phyloP scores from a whole-genome alignment of 495 filamentous ascomycete genomes.

The Neurospora tetraspora region DNA sequence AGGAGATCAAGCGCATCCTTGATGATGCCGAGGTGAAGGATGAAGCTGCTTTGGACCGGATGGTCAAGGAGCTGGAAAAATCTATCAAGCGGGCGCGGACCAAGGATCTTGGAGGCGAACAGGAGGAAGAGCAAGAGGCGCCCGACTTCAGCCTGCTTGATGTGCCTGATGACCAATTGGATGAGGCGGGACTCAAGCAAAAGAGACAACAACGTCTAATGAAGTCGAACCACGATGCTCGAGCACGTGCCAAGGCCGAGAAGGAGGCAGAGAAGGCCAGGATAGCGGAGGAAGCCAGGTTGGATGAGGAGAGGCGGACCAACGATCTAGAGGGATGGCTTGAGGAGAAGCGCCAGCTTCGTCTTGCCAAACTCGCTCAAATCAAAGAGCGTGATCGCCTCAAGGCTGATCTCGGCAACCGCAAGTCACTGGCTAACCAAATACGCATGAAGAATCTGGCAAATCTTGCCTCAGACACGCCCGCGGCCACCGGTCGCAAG shows the following conservation, averaged over 20 bases:
- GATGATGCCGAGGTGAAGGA: constrained; percentile 89
- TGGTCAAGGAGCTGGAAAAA: constrained; percentile 79
- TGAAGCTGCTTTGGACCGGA: constrained; percentile 67
- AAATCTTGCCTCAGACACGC: constrained; percentile 85
- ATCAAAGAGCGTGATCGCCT: constrained; percentile 90
- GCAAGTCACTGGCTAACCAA: constrained; percentile 89
- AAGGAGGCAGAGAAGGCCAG: constrained; percentile 86
- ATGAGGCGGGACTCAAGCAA: constrained; percentile 79
- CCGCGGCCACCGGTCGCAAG: constrained; percentile 56
- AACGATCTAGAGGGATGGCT: constrained; percentile 85
- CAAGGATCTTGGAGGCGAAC: constrained; percentile 79
- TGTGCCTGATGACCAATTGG: constrained; percentile 80
- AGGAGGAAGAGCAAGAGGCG: constrained; percentile 63
- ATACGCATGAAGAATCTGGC: constrained; percentile 98
- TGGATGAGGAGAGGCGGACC: constrained; percentile 73
- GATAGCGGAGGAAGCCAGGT: constrained; percentile 66
- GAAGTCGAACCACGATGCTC: constrained; percentile 88
- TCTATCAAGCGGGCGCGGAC: constrained; percentile 79
- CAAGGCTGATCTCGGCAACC: constrained; percentile 86
- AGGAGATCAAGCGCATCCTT: constrained; percentile 73
- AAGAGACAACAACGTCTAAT: constrained; percentile 86
- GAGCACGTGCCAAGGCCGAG: constrained; percentile 84
- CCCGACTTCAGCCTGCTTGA: constrained; percentile 83
- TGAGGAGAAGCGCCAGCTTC: constrained; percentile 62
- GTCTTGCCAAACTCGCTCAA: constrained; percentile 61